A percentile compares a stretch with the other conserved stretches of the same genome.
These are phyloP conservation scores for Dictyophora rubrovolvata DNA, from an alignment of 768 basidiomycete species.

Conservation along the genomic window DNA sequence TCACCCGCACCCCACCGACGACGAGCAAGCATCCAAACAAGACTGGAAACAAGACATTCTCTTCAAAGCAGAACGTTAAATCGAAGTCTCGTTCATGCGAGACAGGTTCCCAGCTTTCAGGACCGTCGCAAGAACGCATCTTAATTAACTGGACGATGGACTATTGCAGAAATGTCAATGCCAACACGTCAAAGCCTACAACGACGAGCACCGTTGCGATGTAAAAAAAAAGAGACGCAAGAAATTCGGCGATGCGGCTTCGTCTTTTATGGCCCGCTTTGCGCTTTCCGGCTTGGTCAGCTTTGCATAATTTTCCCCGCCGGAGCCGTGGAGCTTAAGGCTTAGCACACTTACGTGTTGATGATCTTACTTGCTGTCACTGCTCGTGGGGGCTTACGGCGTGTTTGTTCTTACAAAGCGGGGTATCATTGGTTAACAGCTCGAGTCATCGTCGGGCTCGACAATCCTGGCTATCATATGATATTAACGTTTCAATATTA, in stretches of 20 bases:
- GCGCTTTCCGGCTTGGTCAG: not conserved
- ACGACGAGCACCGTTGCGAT: not conserved
- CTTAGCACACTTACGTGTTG: too few relatives aligned
- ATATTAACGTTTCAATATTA: not conserved
- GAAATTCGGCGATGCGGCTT: not conserved
- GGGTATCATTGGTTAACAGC: not conserved
- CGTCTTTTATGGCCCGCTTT: not conserved
- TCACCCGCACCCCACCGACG: constrained; percentile 30
- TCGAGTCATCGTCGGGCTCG: not conserved
- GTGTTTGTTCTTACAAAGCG: not conserved
- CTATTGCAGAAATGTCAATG: too few relatives aligned
- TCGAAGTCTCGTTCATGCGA: constrained; percentile 61
- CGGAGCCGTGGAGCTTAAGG: not conserved
- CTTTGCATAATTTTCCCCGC: not conserved
- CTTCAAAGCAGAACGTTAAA: constrained; percentile 72
- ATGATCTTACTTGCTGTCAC: too few relatives aligned
- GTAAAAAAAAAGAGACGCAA: not conserved
- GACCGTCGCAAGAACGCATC: not conserved
- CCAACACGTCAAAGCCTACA: too few relatives aligned
- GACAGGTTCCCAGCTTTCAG: constrained; percentile 55
- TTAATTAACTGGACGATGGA: too few relatives aligned
- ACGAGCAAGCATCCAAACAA: constrained; percentile 39
- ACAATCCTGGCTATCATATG: not conserved
- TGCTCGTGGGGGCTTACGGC: too few relatives aligned
- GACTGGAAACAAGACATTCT: constrained; percentile 51